Base-by-base conservation (phyloP, 257 asterid species). In the Solanum sitiens region DNA sequence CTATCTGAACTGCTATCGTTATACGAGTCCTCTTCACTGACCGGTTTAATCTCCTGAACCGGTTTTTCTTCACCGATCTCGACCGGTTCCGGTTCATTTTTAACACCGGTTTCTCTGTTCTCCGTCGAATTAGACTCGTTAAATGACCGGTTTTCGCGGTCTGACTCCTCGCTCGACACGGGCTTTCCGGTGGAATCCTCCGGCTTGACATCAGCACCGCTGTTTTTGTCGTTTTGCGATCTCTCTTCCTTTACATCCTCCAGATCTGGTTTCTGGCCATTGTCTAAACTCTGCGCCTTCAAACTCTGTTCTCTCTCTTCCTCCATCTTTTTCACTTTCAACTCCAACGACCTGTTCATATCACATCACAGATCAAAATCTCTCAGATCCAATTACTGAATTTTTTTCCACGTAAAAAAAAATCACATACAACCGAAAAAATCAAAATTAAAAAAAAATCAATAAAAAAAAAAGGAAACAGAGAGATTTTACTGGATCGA, bases 41-140 rank as follows among this genome's bases (percentile, higher is more conserved):
- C 86, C 88, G 91, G 87, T 14, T 86, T 89, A 44, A 65, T 39
- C 6, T 44, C 85, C 42, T 73, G 83, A 15, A 67, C 90, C 89
- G 91, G 89, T 86, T 56, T 86, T 47, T n/a, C 32, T 80, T 45
- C 92, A 50, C 61, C 87, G 72, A 33, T 77, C 30, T 85, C 88
- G 53, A 73, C 89, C 86, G 88, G 83, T 8, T 87, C 89, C 73
- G 63, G 92, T 84, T 87, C 88, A 9, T 18, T 42, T 73, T 84
- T 86, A 16, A 39, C 79, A 18, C 45, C 84, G 67, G 87, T 53
- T 33, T 56, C 53, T 25, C 88, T 75, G 44, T 87, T 91, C 67
- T 88, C 91, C n/a, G 91, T 88, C n/a, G 91, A 89, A 92, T 87
- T 90, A 2, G 94, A 92, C 87, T 89, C 92, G 88, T 92, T 89